Evolutionary conservation across 2,329 filamentous ascomycete genomes (phyloP), one percentile per base, ranked within the genome.

Genomic region (Cordyceps tenuipes): DNA sequence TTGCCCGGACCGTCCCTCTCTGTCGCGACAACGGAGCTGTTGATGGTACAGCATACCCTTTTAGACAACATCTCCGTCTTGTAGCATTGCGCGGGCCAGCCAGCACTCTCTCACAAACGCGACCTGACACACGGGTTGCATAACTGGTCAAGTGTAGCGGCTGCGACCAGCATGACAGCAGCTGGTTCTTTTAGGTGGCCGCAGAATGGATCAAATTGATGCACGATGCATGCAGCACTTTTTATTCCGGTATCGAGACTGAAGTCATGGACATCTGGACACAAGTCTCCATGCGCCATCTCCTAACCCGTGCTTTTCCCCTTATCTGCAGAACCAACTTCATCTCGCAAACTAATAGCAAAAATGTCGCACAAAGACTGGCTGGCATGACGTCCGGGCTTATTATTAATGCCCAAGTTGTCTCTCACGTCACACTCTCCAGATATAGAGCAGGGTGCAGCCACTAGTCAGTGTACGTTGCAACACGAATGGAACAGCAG

Each of bases 401-500:
- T n/a, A n/a, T n/a, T n/a, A n/a, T n/a, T 19, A 39, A 52, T 39
- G 49, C 6, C 49, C 6, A 34, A 17, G 26, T n/a, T 15, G 21
- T 15, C 47, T 23, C 47, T 49, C 46, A 8, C 23, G 23, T n/a
- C 23, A 19, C 29, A 31, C 12, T 23, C n/a, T 36, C 50, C 19
- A 53, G 41, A 34, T n/a, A 23, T 5, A 29, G 29, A 29, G 29
- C 29, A 53, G 50, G 50, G 50, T 53, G 50, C 34, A 41, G 13
- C 31, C 48, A 17, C 48, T 50, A 29, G 31, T 31, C 31, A 29
- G 46, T 44, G 31, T 29, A 31, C 21, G 46, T 29, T 43, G 46
- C 55, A 57, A 57, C 55, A 21, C 34, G 46, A 21, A 57, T 57
- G 55, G 41, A 57, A 31, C 46, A 50, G 41, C 44, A 44, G 49